Evolutionary conservation across 2,329 filamentous ascomycete genomes (phyloP).

Genomic region (Fonsecaea multimorphosa): DNA sequence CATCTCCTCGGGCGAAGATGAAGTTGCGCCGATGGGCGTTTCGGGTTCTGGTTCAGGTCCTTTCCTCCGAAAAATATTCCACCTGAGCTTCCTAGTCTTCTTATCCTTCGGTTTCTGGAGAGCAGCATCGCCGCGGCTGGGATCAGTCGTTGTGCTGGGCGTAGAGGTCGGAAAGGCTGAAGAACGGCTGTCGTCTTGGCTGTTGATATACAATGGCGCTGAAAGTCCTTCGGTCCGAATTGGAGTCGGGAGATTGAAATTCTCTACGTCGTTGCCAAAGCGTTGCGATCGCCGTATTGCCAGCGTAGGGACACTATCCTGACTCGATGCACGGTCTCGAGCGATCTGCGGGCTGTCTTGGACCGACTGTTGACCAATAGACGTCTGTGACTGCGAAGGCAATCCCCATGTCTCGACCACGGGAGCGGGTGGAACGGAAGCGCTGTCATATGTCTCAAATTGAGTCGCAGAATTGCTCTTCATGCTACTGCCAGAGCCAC

Average conservation of each 20-base stretch:
- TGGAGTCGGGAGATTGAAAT: constrained; percentile 35
- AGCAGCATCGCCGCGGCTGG: constrained; percentile 23
- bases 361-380: constrained; percentile 43
- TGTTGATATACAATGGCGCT: constrained; percentile 30
- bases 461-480: constrained; percentile 46
- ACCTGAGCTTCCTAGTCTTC: constrained; percentile 47
- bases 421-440: constrained; percentile 43
- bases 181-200: constrained; percentile 35
- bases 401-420: constrained; percentile 37
- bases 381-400: constrained; percentile 38
- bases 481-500: constrained; percentile 46
- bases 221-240: constrained; percentile 35
- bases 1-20: constrained; percentile 44
- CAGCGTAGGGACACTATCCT: constrained; percentile 24
- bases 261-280: constrained; percentile 30
- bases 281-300: constrained; percentile 38
- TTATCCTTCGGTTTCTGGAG: constrained; percentile 30
- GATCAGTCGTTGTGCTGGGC: constrained; percentile 29
- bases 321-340: neutral
- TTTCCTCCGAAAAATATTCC: constrained; percentile 65
- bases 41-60: constrained; percentile 23
- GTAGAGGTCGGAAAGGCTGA: constrained; percentile 32
- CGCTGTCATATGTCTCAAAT: constrained; percentile 50
- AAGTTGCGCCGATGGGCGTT: constrained; percentile 34
- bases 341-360: constrained; percentile 37